Percentiles rank a stretch among this genome's conserved stretches.
phyloP scores from a whole-genome alignment of 106 monocot genomes.

The Gastrodia elata region DNA sequence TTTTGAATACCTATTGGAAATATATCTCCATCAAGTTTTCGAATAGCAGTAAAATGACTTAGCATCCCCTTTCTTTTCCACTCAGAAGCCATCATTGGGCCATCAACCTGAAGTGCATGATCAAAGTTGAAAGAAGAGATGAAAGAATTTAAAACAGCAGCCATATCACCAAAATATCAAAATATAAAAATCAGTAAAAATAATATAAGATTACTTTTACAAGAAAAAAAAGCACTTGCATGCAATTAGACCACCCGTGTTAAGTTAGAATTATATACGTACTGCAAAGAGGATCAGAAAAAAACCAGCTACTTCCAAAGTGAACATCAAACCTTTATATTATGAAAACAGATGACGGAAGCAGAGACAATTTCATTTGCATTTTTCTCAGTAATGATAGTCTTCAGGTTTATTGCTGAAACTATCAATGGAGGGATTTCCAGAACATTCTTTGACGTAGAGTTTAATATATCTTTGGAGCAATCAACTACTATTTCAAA shows the following conservation, averaged over 20 bases:
- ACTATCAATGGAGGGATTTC: conserved; percentile 78
- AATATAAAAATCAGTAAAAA: background rate
- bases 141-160: background rate
- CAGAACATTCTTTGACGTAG: conserved; percentile 32
- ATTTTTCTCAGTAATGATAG: conserved; percentile 61
- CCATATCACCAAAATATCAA: background rate
- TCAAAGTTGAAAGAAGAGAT: background rate
- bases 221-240: background rate
- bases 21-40: conserved; percentile 87
- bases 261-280: background rate
- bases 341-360: conserved; percentile 77
- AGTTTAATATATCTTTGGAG: conserved; percentile 63
- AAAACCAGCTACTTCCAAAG: background rate
- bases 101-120: conserved; percentile 58
- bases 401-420: conserved; percentile 87
- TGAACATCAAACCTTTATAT: conserved; percentile 55
- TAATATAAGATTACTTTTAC: background rate
- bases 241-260: background rate
- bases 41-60: conserved; percentile 72
- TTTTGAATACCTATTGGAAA: conserved; percentile 78
- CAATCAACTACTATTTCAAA: conserved; percentile 77
- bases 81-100: conserved; percentile 73
- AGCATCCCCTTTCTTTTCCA: conserved; percentile 54
- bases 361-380: conserved; percentile 86
- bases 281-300: background rate